Base-by-base conservation (phyloP, 495 filamentous ascomycete species). In the Penicillium parvum region DNA sequence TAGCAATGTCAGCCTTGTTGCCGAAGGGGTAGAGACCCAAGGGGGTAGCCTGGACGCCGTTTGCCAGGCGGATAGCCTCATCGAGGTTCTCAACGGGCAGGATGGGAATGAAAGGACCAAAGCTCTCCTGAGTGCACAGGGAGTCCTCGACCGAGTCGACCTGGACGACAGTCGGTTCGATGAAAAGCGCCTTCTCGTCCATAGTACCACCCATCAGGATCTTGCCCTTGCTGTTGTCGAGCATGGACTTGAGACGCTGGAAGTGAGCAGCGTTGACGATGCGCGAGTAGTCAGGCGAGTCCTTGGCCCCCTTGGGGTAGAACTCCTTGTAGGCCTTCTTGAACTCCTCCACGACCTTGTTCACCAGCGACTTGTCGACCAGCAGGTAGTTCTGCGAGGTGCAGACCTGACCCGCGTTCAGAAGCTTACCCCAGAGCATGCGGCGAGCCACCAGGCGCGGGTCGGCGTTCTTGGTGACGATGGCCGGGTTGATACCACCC, bases 341-440 rank as follows among this genome's bases (percentile, higher is more conserved):
- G 60, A 95, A 77, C 52, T 86, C 77, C 45, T 83, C 72, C 37
- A 96, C 69, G 45, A 97, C 90, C 7, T 74, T 68, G 3, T 77
- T 69, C 3, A 90, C 72, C 9, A 92, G 68, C 4, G 79, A 76
- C 49, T 78, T 79, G 53, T 96, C 88, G 26, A 95, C 76, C 40
- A 95, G 70, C 29, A 86, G 77, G 55, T 96, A 95, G 66, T 96
- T 95, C 52, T 95, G 88, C 5, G 77, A 82, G 23, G 95, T 78
- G 64, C 92, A 96, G 40, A 92, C 70, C 63, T 98, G 92, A 12
- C 92, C 92, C 9, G 85, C 81, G 63, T 95, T 94, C 42, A 83
- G 40, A 7, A 77, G 66, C 73, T 96, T 98, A 35, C 81, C 85
- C 90, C 91, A 98, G 3, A 92, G 66, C 30, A 96, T 71, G 25